These are phyloP conservation scores for Kodamaea sp. DNA, from an alignment of 1,139 yeast species.

Conservation along the genomic window DNA sequence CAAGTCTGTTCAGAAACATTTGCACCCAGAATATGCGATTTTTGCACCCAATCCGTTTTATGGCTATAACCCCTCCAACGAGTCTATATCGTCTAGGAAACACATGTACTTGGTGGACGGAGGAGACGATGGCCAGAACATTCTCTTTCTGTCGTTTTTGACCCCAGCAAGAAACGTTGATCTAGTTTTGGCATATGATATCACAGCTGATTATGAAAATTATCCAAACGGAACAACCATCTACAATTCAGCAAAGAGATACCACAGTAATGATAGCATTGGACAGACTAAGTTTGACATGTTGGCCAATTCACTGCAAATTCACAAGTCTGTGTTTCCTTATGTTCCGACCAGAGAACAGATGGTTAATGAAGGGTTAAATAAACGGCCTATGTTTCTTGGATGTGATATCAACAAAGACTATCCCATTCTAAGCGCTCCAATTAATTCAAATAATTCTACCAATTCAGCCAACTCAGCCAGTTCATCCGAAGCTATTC, in stretches of 20 bases:
- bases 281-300: conserved; percentile 4
- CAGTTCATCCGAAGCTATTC: no score
- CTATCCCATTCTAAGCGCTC: conserved; percentile 18
- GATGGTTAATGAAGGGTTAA: conserved; percentile 28
- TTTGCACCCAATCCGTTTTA: conserved; percentile 78
- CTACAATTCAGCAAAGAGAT: conserved; percentile 21
- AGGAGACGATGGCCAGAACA: conserved; percentile 47
- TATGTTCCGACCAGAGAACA: conserved; percentile 35
- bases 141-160: conserved; percentile 42
- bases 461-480: neutral
- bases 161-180: conserved; percentile 32
- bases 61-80: conserved; percentile 20
- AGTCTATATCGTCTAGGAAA: conserved; percentile 14
- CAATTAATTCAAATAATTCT: neutral
- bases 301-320: conserved; percentile 4
- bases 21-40: conserved; percentile 67
- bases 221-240: conserved; percentile 43
- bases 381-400: conserved; percentile 48
- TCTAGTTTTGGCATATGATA: conserved; percentile 38
- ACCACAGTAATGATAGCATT: conserved; percentile 18
- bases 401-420: conserved; percentile 52
- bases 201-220: conserved; percentile 39
- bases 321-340: conserved; percentile 32
- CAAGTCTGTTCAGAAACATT: conserved; percentile 22
- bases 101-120: conserved; percentile 44